A percentile compares a stretch with the other conserved stretches of the same genome.
Evolutionary conservation across 352 stramenopile genomes (phyloP).

Genomic region (Blastocystis sp.): DNA sequence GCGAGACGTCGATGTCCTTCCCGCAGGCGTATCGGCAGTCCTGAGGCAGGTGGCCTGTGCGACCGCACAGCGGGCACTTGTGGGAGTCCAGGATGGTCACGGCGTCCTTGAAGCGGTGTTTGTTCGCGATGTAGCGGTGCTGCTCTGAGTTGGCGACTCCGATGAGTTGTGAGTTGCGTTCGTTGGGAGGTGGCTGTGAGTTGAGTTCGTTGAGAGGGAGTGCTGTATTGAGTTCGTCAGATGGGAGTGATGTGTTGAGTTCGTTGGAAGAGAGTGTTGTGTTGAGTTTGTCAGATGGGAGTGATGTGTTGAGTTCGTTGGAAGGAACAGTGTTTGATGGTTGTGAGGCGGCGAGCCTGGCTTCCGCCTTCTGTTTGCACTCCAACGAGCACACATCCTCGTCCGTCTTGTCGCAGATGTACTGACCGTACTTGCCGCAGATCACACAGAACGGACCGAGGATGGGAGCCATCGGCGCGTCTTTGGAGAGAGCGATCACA

Average conservation of each 20-base stretch:
- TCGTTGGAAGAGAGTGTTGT: no score
- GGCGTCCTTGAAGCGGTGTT: slow-evolving; percentile 24
- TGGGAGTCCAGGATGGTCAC: slow-evolving; percentile 21
- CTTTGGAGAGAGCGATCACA: slow-evolving; percentile 42
- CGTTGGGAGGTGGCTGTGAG: background rate
- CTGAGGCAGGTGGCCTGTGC: slow-evolving; percentile 54
- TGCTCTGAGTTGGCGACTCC: background rate
- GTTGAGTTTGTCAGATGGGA: no score
- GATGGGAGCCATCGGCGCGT: slow-evolving; percentile 46
- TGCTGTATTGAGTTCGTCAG: no score
- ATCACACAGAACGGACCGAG: slow-evolving; percentile 75
- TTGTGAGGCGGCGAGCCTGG: background rate
- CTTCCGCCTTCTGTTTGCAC: slow-evolving; percentile 76
- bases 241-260: background rate
- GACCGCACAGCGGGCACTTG: slow-evolving; percentile 45
- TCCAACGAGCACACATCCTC: slow-evolving; percentile 85
- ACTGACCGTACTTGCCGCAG: slow-evolving; percentile 82
- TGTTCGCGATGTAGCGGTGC: background rate
- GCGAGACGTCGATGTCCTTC: background rate
- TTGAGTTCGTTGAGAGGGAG: background rate
- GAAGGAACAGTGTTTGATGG: no score
- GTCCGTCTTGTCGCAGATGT: slow-evolving; percentile 83
- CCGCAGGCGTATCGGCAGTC: slow-evolving; percentile 40
- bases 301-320: background rate
- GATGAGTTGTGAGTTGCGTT: background rate